Conservation (phyloP, 148 eudicot species). For the Cornus kousa region DNA sequence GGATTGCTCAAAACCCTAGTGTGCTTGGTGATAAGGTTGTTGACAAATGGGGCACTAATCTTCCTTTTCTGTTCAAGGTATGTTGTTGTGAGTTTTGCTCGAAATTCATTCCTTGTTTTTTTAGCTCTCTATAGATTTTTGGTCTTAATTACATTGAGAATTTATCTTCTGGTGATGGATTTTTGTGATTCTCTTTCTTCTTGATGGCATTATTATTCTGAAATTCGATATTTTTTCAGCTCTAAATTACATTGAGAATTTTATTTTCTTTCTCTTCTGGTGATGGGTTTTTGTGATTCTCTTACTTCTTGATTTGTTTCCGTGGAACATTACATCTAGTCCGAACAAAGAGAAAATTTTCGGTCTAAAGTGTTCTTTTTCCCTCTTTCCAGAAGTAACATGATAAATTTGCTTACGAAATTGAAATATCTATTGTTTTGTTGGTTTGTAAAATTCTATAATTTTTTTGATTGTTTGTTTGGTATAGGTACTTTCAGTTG, state of each 20-base stretch:
- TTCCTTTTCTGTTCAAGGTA: constrained; percentile 95
- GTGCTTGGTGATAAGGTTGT: constrained; percentile 68
- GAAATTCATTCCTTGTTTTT: neutral
- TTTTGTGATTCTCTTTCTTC: neutral
- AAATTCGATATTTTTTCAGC: no score
- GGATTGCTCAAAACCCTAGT: constrained; percentile 68
- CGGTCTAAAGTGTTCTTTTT: no score
- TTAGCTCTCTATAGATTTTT: neutral
- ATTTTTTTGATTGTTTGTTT: neutral
- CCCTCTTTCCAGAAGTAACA: neutral
- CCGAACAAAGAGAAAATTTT: no score
- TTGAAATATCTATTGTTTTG: neutral
- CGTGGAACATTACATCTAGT: no score
- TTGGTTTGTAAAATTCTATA: neutral
- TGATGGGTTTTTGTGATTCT: neutral
- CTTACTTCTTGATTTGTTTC: no score
- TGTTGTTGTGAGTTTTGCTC: neutral
- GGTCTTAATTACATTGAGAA: neutral
- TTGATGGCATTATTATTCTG: no score
- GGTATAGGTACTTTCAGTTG: constrained; percentile 77
- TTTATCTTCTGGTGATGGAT: neutral
- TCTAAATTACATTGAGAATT: no score
- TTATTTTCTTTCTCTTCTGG: neutral
- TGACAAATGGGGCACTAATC: constrained; percentile 63
- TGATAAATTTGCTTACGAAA: neutral